Base-by-base conservation (phyloP, 2,329 filamentous ascomycete species). In the Monilinia fructicola region DNA sequence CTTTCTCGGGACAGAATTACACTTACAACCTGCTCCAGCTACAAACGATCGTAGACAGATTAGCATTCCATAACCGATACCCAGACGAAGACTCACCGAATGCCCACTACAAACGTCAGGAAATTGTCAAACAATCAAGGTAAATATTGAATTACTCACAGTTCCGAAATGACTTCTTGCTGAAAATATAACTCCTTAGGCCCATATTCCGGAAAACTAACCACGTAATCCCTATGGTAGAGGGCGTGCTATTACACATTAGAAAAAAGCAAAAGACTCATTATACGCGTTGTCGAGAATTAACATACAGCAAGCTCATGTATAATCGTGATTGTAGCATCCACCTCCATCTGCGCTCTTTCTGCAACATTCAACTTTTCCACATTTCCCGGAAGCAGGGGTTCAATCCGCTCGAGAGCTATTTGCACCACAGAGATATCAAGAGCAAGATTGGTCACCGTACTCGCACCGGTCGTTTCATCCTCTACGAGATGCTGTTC, bases 251-350 rank as follows among this genome's bases (percentile, higher is more conserved):
- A 62, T 40, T 2, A 6, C 5, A 21, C 52, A 11, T 62, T 38
- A 53, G 46, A 62, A 3, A 9, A 21, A 40, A 35, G 9, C 16
- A n/a, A 40, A 40, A 9, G 14, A 40, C 12, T 4, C 10, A 28
- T 21, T 26, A 40, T 26, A 16, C 23, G 4, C 26, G n/a, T 3
- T 9, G 5, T 28, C 35, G 11, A 52, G 10, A 53, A 26, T 2
- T 28, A 55, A 54, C 66, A 1, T 54, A 67, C 66, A 40, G 31
- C 44, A 28, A 56, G 31, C 56, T 67, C 66, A 40, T 65, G 66
- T 52, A 67, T 16, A 26, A 67, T 40, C 10, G 61, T 67, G 3
- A n/a, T 42, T 28, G 61, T 48, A 7, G 52, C 23, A 10, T 53
- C 56, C 9, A 48, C 40, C 4, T 58, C 28, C 2, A 48, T 40